A percentile compares a stretch with the other conserved stretches of the same genome.
Conservation (phyloP, 805 yeast genomes). For the Debaryomyces tyrocola region DNA sequence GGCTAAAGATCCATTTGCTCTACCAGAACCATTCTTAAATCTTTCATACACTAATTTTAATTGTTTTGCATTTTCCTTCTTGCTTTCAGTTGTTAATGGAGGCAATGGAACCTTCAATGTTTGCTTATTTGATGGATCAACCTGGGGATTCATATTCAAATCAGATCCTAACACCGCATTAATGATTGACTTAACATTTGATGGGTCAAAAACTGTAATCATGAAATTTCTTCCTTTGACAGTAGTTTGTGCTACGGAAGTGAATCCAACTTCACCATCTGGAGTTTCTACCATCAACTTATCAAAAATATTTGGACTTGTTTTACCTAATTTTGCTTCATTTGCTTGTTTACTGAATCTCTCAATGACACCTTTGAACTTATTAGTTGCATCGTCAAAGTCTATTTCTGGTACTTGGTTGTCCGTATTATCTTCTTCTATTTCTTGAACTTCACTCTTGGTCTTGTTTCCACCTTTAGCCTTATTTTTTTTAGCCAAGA, state of each 20-base stretch:
- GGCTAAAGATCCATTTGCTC: constrained; percentile 48
- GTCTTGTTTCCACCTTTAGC: constrained; percentile 9
- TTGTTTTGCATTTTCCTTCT: constrained; percentile 53
- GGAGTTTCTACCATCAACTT: constrained; percentile 50
- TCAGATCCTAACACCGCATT: constrained; percentile 69
- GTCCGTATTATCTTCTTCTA: constrained; percentile 8
- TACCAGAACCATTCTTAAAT: constrained; percentile 49
- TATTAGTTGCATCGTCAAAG: constrained; percentile 37
- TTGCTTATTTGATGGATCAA: constrained; percentile 70
- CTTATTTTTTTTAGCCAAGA: constrained; percentile 11
- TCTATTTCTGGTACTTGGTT: constrained; percentile 24
- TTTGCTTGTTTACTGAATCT: constrained; percentile 54
- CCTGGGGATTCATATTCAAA: constrained; percentile 78
- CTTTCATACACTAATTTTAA: constrained; percentile 68
- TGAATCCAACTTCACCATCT: constrained; percentile 49
- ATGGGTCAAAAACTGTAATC: constrained; percentile 88
- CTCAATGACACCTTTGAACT: constrained; percentile 51
- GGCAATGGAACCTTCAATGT: constrained; percentile 74
- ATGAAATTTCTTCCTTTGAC: constrained; percentile 66
- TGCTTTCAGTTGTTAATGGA: constrained; percentile 68
- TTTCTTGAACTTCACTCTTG: constrained; percentile 10
- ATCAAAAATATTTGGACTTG: constrained; percentile 68
- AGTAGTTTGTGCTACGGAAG: constrained; percentile 69
- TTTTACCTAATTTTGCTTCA: constrained; percentile 67
- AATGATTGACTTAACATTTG: constrained; percentile 63